Conservation (phyloP, 2,329 filamentous ascomycete genomes). For the Amphichorda felina region DNA sequence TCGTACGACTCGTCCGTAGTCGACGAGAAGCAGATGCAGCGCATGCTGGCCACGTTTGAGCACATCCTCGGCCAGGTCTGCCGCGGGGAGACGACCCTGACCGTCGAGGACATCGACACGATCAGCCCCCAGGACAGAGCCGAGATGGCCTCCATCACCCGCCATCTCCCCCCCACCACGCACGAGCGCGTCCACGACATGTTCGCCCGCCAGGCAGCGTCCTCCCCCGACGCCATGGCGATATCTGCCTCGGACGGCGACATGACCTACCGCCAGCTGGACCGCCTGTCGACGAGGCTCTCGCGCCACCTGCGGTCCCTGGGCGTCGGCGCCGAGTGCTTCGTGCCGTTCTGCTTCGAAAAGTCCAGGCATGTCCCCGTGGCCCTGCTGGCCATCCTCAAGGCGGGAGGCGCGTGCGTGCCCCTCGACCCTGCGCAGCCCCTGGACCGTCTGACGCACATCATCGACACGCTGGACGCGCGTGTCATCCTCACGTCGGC, state of each 20-base stretch:
- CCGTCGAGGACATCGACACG: too few species aligned
- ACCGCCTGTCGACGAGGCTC: background rate
- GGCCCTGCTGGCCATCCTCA: constrained; percentile 14
- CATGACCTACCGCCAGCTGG: constrained; percentile 1
- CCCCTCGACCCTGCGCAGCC: constrained; percentile 13
- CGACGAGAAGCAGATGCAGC: too few species aligned
- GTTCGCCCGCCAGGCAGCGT: background rate
- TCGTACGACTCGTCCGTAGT: too few species aligned
- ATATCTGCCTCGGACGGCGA: constrained; percentile 30
- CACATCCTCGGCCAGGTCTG: too few species aligned
- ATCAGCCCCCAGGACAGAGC: too few species aligned
- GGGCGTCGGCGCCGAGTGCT: constrained; percentile 13
- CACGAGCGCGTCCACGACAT: background rate
- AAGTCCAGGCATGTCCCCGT: constrained; percentile 13
- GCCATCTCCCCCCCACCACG: too few species aligned
- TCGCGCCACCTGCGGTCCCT: constrained; percentile 2
- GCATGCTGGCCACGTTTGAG: too few species aligned
- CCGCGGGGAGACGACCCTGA: too few species aligned
- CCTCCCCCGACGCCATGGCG: constrained; percentile 17
- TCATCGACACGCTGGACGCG: too few species aligned
- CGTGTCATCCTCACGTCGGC: too few species aligned
- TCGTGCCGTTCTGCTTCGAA: constrained; percentile 12
- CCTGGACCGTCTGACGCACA: background rate
- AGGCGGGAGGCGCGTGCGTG: constrained; percentile 15
- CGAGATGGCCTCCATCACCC: too few species aligned